Evolutionary conservation across 2,329 filamentous ascomycete species (phyloP).

Genomic region (Aspergillus spinulosporus): DNA sequence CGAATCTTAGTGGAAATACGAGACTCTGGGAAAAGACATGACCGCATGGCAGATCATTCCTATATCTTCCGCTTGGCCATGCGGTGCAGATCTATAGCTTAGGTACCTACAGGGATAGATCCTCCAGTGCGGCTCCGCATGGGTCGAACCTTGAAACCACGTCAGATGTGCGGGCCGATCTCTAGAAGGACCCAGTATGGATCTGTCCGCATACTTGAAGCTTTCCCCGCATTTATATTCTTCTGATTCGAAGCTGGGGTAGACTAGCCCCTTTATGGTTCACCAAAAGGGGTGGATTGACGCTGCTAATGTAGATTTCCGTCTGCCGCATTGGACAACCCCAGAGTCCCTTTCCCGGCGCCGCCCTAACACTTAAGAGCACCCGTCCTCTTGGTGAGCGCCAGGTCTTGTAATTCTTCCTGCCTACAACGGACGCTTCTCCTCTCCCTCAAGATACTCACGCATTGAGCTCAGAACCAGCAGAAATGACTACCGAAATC

Average conservation of each 20-base stretch:
- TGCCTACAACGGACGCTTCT: neutral
- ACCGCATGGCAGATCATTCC: too few species aligned
- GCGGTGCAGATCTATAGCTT: too few species aligned
- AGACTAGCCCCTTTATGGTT: neutral
- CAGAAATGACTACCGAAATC: slow-evolving; percentile 4
- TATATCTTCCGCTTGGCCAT: too few species aligned
- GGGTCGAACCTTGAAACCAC: neutral
- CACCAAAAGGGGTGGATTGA: neutral
- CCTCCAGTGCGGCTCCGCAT: slow-evolving; percentile 6
- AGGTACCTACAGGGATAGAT: too few species aligned
- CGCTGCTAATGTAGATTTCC: neutral
- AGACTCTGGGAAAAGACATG: too few species aligned
- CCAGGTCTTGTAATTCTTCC: too few species aligned
- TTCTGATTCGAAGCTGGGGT: neutral
- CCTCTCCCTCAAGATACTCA: neutral
- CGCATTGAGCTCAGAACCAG: neutral
- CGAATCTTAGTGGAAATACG: too few species aligned
- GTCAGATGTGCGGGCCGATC: neutral
- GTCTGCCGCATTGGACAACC: too few species aligned
- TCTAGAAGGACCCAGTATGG: neutral
- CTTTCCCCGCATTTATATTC: slow-evolving; percentile 1
- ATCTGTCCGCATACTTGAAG: neutral
- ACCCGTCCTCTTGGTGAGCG: too few species aligned
- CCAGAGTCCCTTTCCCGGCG: too few species aligned
- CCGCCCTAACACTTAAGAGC: too few species aligned